These are phyloP conservation scores for Saccharomyces kudriavzevii DNA, from an alignment of 805 yeast genomes.

Conservation along the genomic window DNA sequence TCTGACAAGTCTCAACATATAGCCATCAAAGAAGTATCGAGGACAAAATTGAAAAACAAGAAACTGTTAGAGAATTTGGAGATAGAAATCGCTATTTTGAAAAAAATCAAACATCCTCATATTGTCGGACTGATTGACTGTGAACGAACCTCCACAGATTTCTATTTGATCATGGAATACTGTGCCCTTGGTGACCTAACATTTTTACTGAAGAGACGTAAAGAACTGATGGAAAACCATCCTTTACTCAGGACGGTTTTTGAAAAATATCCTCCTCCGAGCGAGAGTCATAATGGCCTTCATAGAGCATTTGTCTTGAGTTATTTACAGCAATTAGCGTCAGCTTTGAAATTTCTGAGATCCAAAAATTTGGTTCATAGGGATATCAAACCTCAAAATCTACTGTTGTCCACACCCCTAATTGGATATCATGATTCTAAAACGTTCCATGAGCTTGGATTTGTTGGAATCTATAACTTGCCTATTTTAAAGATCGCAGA, in stretches of 20 bases:
- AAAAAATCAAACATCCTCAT: conserved; percentile 85
- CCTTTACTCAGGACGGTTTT: conserved; percentile 72
- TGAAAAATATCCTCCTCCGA: conserved; percentile 76
- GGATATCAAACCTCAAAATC: conserved; percentile 85
- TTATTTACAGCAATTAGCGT: conserved; percentile 76
- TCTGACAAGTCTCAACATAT: conserved; percentile 38
- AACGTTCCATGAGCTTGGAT: conserved; percentile 50
- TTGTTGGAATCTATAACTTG: conserved; percentile 76
- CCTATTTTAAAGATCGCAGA: conserved; percentile 93
- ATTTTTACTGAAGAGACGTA: conserved; percentile 70
- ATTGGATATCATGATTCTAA: conserved; percentile 41
- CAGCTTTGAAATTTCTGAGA: conserved; percentile 76
- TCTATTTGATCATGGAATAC: conserved; percentile 91
- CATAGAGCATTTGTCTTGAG: conserved; percentile 72
- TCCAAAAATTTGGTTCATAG: conserved; percentile 82
- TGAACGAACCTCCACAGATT: conserved; percentile 65
- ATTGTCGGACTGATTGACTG: conserved; percentile 82
- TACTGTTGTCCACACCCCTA: conserved; percentile 66
- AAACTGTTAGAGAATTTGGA: conserved; percentile 86
- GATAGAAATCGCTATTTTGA: conserved; percentile 82
- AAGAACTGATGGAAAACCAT: conserved; percentile 61
- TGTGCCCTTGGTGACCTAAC: conserved; percentile 93
- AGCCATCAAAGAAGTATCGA: conserved; percentile 82
- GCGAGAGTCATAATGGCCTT: conserved; percentile 63
- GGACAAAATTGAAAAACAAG: conserved; percentile 74